A percentile compares a stretch with the other conserved stretches of the same genome.
These are phyloP conservation scores for Aphanomyces astaci DNA, from an alignment of 352 stramenopile genomes.

Conservation along the genomic window DNA sequence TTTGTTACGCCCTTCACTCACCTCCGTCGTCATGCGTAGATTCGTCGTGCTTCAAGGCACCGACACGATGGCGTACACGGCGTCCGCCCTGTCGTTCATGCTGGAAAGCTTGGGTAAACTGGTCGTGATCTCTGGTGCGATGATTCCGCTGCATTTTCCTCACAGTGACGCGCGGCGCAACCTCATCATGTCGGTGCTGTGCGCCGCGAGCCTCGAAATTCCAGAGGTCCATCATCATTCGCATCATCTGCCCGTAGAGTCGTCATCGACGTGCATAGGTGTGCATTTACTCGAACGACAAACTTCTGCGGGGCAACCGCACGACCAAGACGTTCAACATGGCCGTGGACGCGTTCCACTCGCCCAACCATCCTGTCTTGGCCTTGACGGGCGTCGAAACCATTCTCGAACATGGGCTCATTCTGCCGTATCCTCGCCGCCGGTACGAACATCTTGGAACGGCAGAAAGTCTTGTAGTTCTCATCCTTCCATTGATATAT, in stretches of 20 bases:
- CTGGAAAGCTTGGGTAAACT: conserved; percentile 95
- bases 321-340: conserved; percentile 94
- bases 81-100: conserved; percentile 95
- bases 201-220: conserved; percentile 63
- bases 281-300: conserved; percentile 94
- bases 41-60: conserved; percentile 97
- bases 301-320: conserved; percentile 91
- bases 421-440: conserved; percentile 81
- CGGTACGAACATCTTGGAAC: too few species aligned
- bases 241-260: too few species aligned
- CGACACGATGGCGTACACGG: conserved; percentile 97
- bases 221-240: conserved; percentile 50
- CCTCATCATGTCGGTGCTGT: conserved; percentile 92
- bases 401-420: conserved; percentile 83
- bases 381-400: conserved; percentile 91
- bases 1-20: too few species aligned
- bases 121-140: conserved; percentile 91
- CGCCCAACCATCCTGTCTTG: conserved; percentile 91
- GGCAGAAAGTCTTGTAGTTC: too few species aligned
- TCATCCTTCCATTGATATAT: background rate
- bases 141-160: conserved; percentile 94
- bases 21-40: too few species aligned
- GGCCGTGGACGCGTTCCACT: conserved; percentile 93
- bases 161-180: conserved; percentile 96
- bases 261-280: conserved; percentile 46